Conservation (phyloP, 2,329 filamentous ascomycete genomes). For the Hypoxylon sp. region DNA sequence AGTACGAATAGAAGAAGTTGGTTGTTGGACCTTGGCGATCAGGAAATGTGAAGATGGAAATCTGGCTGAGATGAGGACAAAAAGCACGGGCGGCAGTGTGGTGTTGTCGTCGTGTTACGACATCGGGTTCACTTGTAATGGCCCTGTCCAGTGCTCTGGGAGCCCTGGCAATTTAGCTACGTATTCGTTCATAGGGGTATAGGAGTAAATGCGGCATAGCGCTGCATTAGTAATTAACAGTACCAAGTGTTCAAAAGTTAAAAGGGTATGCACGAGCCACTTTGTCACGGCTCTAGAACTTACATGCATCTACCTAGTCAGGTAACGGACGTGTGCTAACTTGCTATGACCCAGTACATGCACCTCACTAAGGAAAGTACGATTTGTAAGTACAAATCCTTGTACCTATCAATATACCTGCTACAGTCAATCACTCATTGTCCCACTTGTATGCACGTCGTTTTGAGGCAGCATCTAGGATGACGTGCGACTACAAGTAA, state of each 20-base stretch:
- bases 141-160: conserved; percentile 38
- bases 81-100: conserved; percentile 42
- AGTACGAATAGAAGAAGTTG: conserved; percentile 29
- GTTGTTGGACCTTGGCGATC: conserved; percentile 19
- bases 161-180: conserved; percentile 30
- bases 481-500: conserved; percentile 47
- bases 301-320: background rate
- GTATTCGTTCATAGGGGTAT: conserved; percentile 23
- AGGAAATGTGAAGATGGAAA: conserved; percentile 43
- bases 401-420: conserved; percentile 2
- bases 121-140: conserved; percentile 33
- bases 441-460: background rate
- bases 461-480: conserved; percentile 45
- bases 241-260: conserved; percentile 7
- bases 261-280: conserved; percentile 20
- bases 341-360: background rate
- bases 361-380: background rate
- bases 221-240: conserved; percentile 16
- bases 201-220: conserved; percentile 10
- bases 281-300: conserved; percentile 1
- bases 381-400: conserved; percentile 5
- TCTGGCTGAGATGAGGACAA: conserved; percentile 38
- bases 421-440: background rate
- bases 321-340: no score
- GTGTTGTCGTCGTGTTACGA: conserved; percentile 49